phyloP scores from a whole-genome alignment of 2,329 filamentous ascomycete species.

The Diaporthe sp. region DNA sequence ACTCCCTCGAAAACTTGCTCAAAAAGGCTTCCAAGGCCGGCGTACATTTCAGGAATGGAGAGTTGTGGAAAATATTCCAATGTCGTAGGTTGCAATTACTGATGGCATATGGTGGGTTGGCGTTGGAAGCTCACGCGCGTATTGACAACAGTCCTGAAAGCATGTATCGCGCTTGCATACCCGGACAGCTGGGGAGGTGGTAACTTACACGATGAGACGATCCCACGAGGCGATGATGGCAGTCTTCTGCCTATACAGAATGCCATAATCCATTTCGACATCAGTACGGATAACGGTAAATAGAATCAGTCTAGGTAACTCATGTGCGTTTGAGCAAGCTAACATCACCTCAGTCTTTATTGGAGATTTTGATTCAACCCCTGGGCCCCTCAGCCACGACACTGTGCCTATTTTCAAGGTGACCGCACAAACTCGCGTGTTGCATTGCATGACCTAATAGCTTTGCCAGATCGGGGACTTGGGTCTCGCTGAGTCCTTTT shows the following conservation, averaged over 20 bases:
- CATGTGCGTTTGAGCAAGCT: neutral
- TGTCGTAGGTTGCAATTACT: neutral
- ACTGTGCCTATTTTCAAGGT: conserved; percentile 1
- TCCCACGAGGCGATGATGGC: neutral
- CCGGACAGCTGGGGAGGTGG: neutral
- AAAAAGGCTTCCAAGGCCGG: neutral
- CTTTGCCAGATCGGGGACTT: neutral
- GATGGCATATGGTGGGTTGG: neutral
- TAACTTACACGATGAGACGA: neutral
- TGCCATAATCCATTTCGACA: neutral
- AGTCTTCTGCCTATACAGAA: neutral
- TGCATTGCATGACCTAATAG: neutral
- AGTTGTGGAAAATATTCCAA: neutral
- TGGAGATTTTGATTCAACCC: neutral
- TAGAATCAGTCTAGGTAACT: neutral
- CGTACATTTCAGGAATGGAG: neutral
- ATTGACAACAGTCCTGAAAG: neutral
- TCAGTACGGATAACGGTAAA: conserved; percentile 1
- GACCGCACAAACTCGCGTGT: neutral
- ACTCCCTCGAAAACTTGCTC: neutral
- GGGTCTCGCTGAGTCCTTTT: neutral
- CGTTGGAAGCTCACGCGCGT: neutral
- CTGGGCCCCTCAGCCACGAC: neutral
- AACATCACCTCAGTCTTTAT: neutral
- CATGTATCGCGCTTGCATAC: conserved; percentile 1